Conservation (phyloP, 2,329 filamentous ascomycete species). For the Exophiala oligosperma region DNA sequence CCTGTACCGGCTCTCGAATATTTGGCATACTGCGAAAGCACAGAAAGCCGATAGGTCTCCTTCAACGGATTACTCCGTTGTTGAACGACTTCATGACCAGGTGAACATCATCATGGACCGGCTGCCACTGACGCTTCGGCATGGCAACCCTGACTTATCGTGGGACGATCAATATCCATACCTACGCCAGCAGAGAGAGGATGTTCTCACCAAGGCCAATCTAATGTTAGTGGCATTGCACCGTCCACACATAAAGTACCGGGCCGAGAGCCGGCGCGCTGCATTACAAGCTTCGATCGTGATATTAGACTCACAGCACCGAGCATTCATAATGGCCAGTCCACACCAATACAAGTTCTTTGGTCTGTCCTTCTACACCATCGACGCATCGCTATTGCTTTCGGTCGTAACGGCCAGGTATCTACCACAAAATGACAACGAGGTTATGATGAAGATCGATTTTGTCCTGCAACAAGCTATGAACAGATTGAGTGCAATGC, state of each 20-base stretch:
- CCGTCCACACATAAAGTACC: slow-evolving; percentile 1
- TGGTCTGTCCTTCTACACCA: slow-evolving; percentile 2
- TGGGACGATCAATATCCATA: slow-evolving; percentile 9
- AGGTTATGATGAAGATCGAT: background rate
- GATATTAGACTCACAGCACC: background rate
- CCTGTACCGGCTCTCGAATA: slow-evolving; percentile 1
- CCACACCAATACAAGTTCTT: slow-evolving; percentile 7
- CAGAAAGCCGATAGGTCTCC: background rate
- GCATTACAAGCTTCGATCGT: slow-evolving; percentile 4
- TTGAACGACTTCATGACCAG: slow-evolving; percentile 1
- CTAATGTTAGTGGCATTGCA: slow-evolving; percentile 6
- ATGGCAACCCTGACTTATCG: slow-evolving; percentile 3
- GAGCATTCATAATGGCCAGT: background rate
- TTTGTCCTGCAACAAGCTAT: background rate
- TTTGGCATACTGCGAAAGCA: slow-evolving; percentile 2
- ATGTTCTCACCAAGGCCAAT: slow-evolving; percentile 5
- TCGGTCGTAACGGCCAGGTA: background rate
- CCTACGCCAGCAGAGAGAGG: slow-evolving; percentile 5
- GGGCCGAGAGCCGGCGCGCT: background rate
- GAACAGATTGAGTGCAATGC: background rate
- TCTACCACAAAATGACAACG: background rate
- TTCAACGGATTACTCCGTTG: background rate
- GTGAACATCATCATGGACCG: slow-evolving; percentile 1
- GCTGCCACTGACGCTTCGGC: slow-evolving; percentile 3
- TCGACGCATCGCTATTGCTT: slow-evolving; percentile 6